Evolutionary conservation across 2,329 filamentous ascomycete species (phyloP), one percentile per base, ranked within the genome.

Genomic region (Nannizzia gypsea): DNA sequence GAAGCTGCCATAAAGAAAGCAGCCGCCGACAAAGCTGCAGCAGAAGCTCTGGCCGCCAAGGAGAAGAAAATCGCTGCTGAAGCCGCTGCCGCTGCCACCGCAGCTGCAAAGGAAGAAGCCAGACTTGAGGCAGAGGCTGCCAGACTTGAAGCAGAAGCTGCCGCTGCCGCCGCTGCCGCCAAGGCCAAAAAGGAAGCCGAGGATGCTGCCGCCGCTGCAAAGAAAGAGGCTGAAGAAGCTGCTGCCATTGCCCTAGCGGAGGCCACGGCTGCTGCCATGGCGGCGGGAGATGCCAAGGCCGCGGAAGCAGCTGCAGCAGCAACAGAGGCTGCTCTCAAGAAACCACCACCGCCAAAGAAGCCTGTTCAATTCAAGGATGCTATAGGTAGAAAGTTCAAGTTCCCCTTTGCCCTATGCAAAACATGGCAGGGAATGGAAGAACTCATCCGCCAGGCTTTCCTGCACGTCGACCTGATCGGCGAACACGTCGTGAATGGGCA

Each of bases 331-430:
- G 69, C 64, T 28, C 68, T 67, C 28, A 65, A 64, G 17, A 69
- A 72, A n/a, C 76, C 79, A 1, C 78, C 81, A n/a, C 77, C 79
- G 60, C 79, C 79, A 65, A 88, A 89, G 71, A 79, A 84, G 48
- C 89, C 88, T 1, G 89, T 96, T 71, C 86, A 86, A 66, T 95
- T 95, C 76, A 95, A 95, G 74, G 91, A 96, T 70, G 90, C 90
- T 0, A 84, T 96, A 15, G 89, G 89, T 34, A 82, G 91, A 65
- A 96, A 95, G 72, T 96, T 95, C 72, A 93, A 84, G 73, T 96
- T 96, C 69, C 91, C 91, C 1, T 96, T 86, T 74, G 83, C 91
- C 64, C 73, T 95, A 31, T 96, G 90, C 73, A 83, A 85, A 68
- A 93, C 86, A 2, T 95, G 90, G 90, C 77, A 80, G 87, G 88